Evolutionary conservation across 2,329 filamentous ascomycete species (phyloP), one percentile per base, ranked within the genome.

Genomic region (Rhynchosporium graminicola): DNA sequence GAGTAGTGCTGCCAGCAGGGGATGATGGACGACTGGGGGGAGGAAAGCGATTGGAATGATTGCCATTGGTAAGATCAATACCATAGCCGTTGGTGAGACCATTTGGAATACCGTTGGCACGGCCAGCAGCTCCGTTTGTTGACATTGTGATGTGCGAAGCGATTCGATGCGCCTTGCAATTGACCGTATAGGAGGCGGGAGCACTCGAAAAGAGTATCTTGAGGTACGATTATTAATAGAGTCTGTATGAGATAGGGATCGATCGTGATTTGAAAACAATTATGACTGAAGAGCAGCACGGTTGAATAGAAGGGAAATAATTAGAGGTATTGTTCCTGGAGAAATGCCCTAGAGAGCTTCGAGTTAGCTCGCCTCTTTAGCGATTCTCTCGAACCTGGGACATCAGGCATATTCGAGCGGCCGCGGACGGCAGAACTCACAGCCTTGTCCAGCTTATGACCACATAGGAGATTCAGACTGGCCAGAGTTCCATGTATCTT

Each of bases 381-480:
- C 48, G 48, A 52, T 20, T 36, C 6, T 10, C 15, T 52, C 31
- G 31, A 52, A 33, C 48, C 48, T 52, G 5, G 15, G 3, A 36
- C 2, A 8, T 38, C 31, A 52, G 48, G 48, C 31, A 33, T 38
- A n/a, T 9, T 52, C 31, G n/a, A 52, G 48, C 48, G 48, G 48
- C 48, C 10, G n/a, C 31, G 13, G 13, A 15, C 12, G 42, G 43
- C 55, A 38, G 55, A 38, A 46, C 8, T 26, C 31, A 36, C 31
- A 57, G 55, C 42, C 55, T 57, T 36, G 42, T 47, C 29, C 48
- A 46, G 55, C 42, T 51, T 40, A 50, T 43, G 20, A 40, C 48
- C 48, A 52, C 48, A 52, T 52, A 20, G 48, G 20, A 51, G 33
- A 50, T 59, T 38, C 36, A 33, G 26, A 29, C 46, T 50, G 57